These are phyloP conservation scores for Domatiomyces globalis DNA, from an alignment of 2,329 filamentous ascomycete genomes.

Conservation along the genomic window DNA sequence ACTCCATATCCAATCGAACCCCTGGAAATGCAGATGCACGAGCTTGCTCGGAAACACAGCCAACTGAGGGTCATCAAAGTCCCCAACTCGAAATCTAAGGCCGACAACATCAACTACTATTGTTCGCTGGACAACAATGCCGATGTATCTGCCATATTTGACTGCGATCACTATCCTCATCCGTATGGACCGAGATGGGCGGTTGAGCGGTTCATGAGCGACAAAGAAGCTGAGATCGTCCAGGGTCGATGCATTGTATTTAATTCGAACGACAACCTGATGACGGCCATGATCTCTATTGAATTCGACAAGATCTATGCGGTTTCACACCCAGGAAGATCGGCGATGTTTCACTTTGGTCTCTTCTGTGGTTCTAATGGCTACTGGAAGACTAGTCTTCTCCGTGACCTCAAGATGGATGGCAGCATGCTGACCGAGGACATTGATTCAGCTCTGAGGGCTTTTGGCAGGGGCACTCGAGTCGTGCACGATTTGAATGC, in stretches of 20 bases:
- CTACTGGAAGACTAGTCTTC: slow-evolving; percentile 33
- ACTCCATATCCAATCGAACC: slow-evolving; percentile 34
- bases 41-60: slow-evolving; percentile 26
- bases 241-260: slow-evolving; percentile 38
- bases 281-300: slow-evolving; percentile 35
- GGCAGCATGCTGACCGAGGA: slow-evolving; percentile 38
- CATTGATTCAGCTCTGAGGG: slow-evolving; percentile 36
- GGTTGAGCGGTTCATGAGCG: slow-evolving; percentile 32
- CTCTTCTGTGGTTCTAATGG: slow-evolving; percentile 38
- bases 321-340: slow-evolving; percentile 36
- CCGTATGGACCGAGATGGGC: slow-evolving; percentile 37
- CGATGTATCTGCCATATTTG: slow-evolving; percentile 36
- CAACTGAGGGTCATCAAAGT: slow-evolving; percentile 35
- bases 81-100: slow-evolving; percentile 35
- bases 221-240: slow-evolving; percentile 33
- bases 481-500: slow-evolving; percentile 37
- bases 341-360: slow-evolving; percentile 35
- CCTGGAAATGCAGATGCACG: slow-evolving; percentile 30
- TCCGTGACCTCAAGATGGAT: slow-evolving; percentile 36
- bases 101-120: slow-evolving; percentile 38
- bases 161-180: slow-evolving; percentile 38
- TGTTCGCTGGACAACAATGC: slow-evolving; percentile 31
- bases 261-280: slow-evolving; percentile 31
- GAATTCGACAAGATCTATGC: slow-evolving; percentile 41
- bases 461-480: slow-evolving; percentile 30